Base-by-base conservation (phyloP, 1,284 basidiomycete genomes). In the Rhodotorula sp. region DNA sequence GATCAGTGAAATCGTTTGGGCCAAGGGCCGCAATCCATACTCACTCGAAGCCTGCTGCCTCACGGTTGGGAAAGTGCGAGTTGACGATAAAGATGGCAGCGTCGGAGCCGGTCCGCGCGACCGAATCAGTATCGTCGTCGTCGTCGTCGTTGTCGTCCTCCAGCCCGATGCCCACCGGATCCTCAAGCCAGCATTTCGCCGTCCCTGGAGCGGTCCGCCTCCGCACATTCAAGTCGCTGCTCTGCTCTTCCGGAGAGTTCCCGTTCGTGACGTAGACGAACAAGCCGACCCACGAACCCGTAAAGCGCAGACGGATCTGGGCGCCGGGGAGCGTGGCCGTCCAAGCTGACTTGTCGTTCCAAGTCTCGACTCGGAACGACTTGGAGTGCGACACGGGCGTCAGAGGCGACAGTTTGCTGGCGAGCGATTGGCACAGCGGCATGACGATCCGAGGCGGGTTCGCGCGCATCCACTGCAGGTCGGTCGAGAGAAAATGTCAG, bases 281-380 rank as follows among this genome's bases (percentile, higher is more conserved):
- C 16, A 76, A 1, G 20, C 74, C 72, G 15, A 76, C 60, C 39
- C 58, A 34, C 7, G 74, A 65, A 7, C 74, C 74, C 1, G 14
- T 51, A 54, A 71, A 73, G 3, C n/a, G 15, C 58, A 76, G 67
- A 16, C 67, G 65, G 65, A 76, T 67, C 47, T 54, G 65, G 1
- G 59, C 23, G 15, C 74, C 74, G 8, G 65, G 62, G 10, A 51
- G n/a, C 21, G 47, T 26, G 5, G 74, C 61, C 16, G 47, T 39
- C 67, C 67, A 67, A 0, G 74, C 74, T 14, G 54, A 31, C 29
- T 76, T 73, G 31, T 62, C 72, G 67, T 76, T 73, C 72, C 74
- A 76, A 10, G 69, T 62, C 43, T 67, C 39, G 18, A 64, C 23
- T n/a, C 47, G 31, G 72, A 73, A 76, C 18, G 52, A 23, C 5